These are phyloP conservation scores for Apophysomyces elegans DNA, from an alignment of 371 early-diverging fungal genomes.

Conservation along the genomic window DNA sequence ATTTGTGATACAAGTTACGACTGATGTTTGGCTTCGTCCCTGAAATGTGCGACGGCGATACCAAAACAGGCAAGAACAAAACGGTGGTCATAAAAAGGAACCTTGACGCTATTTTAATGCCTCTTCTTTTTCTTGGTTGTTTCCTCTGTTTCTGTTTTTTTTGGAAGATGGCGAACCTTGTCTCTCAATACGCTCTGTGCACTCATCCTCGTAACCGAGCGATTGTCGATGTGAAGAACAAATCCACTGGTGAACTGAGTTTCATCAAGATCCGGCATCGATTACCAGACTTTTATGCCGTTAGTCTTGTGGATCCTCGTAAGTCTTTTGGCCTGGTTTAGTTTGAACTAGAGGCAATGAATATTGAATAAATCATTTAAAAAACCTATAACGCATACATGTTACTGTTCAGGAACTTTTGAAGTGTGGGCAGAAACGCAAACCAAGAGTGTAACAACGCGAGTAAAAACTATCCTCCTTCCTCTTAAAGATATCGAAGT, in stretches of 20 bases:
- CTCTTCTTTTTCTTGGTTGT: constrained; percentile 13
- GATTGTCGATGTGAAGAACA: constrained; percentile 43
- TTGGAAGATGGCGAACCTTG: constrained; percentile 31
- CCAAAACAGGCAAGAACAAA: not conserved
- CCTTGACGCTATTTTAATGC: constrained; percentile 5
- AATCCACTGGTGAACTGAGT: constrained; percentile 35
- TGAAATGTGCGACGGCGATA: not conserved
- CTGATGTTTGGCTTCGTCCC: not conserved
- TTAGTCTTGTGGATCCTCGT: constrained; percentile 48
- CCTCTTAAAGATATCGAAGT: constrained; percentile 29
- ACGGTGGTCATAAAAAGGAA: constrained; percentile 7
- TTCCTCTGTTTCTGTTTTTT: constrained; percentile 11
- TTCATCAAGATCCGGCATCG: constrained; percentile 52
- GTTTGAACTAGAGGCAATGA: not conserved
- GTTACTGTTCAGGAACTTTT: constrained; percentile 32
- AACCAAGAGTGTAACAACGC: constrained; percentile 30
- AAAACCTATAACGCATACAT: no score
- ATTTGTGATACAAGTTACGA: not conserved
- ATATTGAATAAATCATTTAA: constrained; percentile 8
- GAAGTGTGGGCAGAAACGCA: constrained; percentile 44
- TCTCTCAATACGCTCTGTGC: constrained; percentile 40
- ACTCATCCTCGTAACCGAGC: constrained; percentile 44
- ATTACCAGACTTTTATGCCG: constrained; percentile 45
- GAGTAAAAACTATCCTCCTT: constrained; percentile 38
- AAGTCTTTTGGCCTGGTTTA: constrained; percentile 6